Conservation (phyloP, 805 yeast genomes). For the Metschnikowia picachoensis region DNA sequence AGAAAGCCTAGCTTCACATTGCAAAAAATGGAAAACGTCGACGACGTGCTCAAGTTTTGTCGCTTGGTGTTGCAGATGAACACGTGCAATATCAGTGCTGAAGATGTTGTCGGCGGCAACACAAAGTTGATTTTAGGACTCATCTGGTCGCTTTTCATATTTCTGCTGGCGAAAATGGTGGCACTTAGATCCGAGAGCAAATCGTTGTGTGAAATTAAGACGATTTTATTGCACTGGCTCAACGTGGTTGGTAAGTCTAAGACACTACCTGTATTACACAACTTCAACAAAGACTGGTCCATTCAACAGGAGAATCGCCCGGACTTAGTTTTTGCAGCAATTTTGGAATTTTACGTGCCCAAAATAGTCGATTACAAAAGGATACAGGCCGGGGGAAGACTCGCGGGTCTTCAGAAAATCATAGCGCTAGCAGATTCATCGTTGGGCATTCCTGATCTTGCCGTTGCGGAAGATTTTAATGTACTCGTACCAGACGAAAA, state of each 20-base stretch:
- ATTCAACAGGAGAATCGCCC: constrained; percentile 41
- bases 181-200: constrained; percentile 20
- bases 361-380: constrained; percentile 20
- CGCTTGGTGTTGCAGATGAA: constrained; percentile 38
- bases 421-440: constrained; percentile 41
- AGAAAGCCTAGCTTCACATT: constrained; percentile 37
- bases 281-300: constrained; percentile 57
- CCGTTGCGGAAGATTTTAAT: constrained; percentile 53
- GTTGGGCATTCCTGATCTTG: constrained; percentile 48
- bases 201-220: constrained; percentile 30
- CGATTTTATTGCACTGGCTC: constrained; percentile 47
- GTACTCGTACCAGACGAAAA: constrained; percentile 55
- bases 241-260: constrained; percentile 28
- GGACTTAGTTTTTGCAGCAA: constrained; percentile 43
- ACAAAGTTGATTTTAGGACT: constrained; percentile 45
- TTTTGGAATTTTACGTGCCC: constrained; percentile 24
- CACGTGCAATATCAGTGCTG: constrained; percentile 44
- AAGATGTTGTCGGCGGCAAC: constrained; percentile 47
- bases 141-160: constrained; percentile 46
- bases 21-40: constrained; percentile 47
- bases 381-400: constrained; percentile 21
- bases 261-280: constrained; percentile 29
- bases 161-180: constrained; percentile 30
- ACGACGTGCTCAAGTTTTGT: constrained; percentile 40
- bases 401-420: constrained; percentile 23